Evolutionary conservation across 176 grass and related monocot species (phyloP).

Genomic region (Oryza nivara): DNA sequence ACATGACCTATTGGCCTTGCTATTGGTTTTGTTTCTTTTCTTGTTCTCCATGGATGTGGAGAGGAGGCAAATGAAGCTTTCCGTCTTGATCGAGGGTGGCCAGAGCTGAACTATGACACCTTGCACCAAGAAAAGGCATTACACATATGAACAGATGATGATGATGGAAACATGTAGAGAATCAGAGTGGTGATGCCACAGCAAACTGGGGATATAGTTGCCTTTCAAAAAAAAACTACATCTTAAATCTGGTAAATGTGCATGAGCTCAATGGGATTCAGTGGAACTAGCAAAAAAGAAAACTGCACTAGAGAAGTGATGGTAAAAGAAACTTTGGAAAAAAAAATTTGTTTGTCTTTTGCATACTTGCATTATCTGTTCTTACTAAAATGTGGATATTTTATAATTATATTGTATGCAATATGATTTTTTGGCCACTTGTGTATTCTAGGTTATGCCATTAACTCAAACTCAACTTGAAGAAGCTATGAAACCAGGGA

Average conservation of each 20-base stretch:
- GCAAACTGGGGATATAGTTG: background rate
- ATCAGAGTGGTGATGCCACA: background rate
- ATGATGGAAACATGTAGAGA: background rate
- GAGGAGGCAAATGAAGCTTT: background rate
- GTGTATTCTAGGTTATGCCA: conserved; percentile 71
- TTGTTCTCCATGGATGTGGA: background rate
- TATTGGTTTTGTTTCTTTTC: background rate
- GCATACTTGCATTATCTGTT: background rate
- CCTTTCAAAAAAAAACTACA: background rate
- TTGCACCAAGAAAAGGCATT: background rate
- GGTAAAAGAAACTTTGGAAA: conserved; percentile 15
- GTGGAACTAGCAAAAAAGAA: background rate
- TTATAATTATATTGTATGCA: conserved; percentile 11
- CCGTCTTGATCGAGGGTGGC: background rate
- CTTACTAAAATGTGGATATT: conserved; percentile 27
- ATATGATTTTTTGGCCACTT: conserved; percentile 35
- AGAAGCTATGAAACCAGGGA: conserved; percentile 89
- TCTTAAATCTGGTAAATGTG: background rate
- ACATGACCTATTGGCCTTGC: background rate
- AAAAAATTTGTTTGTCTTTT: background rate
- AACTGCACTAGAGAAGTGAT: background rate
- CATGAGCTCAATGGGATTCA: background rate
- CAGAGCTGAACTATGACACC: background rate
- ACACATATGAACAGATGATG: background rate
- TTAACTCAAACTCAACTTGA: conserved; percentile 99